Base-by-base conservation (phyloP, 1,139 yeast species). In the Pichia inconspicua region DNA sequence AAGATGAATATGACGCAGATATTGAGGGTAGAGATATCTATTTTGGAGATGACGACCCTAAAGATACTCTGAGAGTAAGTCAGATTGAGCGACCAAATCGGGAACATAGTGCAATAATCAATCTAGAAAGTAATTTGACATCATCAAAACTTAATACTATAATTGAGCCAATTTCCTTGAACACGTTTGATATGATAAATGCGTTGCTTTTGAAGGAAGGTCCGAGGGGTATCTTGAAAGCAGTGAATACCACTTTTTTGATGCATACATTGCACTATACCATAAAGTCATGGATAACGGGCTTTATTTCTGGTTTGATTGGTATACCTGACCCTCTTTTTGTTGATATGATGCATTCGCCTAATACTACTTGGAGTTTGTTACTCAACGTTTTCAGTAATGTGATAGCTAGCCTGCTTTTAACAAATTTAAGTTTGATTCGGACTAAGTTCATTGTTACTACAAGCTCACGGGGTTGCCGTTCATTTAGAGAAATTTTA, bases 261-360 rank as follows among this genome's bases (percentile, higher is more conserved):
- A 76, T 84, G 61, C 84, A 78, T 50, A 84, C 95, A 0, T 70
- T 89, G 41, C 78, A 84, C 1, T 80, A 82, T 49, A 85, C 95
- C 1, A 70, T 89, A 45, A 95, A 87, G 60, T 89, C 96, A 0
- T 90, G 97, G 97, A 73, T 88, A 41, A 83, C 95, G 0, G 96
- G 96, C 7, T 80, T 90, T 57, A 65, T 88, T 15, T 82, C 96
- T 7, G 92, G 96, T 3, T 71, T 86, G 46, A 68, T 87, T 49
- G 85, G 87, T 15, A 78, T 88, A n/a, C 96, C 96, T 0, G 97
- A 89, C 62, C 96, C 97, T 1, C 81, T 83, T 55, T 84, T 87
- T 63, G 80, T 88, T 54, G 96, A 87, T 28, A 75, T 87, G 53
- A 75, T 88, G 28, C 95, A 85, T 60, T 84, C 92, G 35, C 81